Conservation (phyloP, 2,329 filamentous ascomycete species). For the Neonectria sp. region DNA sequence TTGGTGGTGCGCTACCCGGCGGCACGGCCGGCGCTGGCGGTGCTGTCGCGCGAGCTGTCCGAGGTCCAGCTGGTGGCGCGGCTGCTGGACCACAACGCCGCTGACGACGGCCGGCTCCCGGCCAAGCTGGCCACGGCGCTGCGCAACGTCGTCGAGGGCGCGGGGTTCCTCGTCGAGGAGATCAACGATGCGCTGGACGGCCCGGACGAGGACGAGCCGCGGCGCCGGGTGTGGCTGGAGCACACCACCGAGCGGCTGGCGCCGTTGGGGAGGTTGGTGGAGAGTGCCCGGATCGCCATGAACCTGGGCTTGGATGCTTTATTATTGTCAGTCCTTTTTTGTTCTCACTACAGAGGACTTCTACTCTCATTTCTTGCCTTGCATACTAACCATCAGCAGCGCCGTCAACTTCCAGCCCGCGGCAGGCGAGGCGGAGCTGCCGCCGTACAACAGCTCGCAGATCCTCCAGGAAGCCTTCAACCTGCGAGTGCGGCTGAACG, state of each 20-base stretch:
- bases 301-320: slow-evolving; percentile 43
- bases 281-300: slow-evolving; percentile 43
- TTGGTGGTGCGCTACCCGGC: slow-evolving; percentile 45
- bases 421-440: slow-evolving; percentile 39
- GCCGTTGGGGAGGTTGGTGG: slow-evolving; percentile 37
- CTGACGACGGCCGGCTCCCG: slow-evolving; percentile 37
- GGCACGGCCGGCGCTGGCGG: slow-evolving; percentile 43
- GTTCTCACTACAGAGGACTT: too few relatives aligned
- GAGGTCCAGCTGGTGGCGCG: slow-evolving; percentile 47
- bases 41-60: slow-evolving; percentile 47
- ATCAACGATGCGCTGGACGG: slow-evolving; percentile 41
- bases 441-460: slow-evolving; percentile 47
- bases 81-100: slow-evolving; percentile 44
- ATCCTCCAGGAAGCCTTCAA: slow-evolving; percentile 43
- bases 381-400: slow-evolving; percentile 29
- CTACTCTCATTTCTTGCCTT: too few relatives aligned
- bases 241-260: slow-evolving; percentile 43
- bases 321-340: slow-evolving; percentile 35
- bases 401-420: slow-evolving; percentile 44
- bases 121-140: slow-evolving; percentile 32
- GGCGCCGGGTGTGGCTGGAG: slow-evolving; percentile 39
- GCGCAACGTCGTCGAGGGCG: slow-evolving; percentile 37
- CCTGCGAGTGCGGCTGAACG: slow-evolving; percentile 37
- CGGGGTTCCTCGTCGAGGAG: slow-evolving; percentile 40
- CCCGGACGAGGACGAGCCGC: slow-evolving; percentile 30